Base-by-base conservation (phyloP, 2,329 filamentous ascomycete species). In the Cephalotrichum gorgonifer region DNA sequence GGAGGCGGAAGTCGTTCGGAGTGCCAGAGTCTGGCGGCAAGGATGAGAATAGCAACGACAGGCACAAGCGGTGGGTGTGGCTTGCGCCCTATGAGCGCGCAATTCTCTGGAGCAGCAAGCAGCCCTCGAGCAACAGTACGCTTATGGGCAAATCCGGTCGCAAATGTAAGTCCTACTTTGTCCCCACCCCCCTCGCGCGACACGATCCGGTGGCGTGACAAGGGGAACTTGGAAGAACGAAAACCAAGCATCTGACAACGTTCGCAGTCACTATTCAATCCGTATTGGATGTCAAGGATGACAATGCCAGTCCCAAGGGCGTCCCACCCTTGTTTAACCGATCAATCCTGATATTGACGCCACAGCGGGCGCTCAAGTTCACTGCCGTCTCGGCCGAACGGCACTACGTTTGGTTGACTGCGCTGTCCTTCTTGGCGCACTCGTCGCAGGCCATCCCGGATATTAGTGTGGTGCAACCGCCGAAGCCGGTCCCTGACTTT, bases 31-130 rank as follows among this genome's bases (percentile, higher is more conserved):
- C 71, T 23, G 79, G 74, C 52, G 75, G 76, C 31, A 80, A 80
- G 54, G 82, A 89, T 59, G 80, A 86, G 54, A 84, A 74, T 54
- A 82, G 86, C 65, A 82, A 80, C 54, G 83, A 85, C 55, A 85
- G 93, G 27, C 93, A 98, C 64, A 96, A 90, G 70, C 79, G 93
- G 64, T 98, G 93, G 93, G 93, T 98, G 2, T 98, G 93, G 93
- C 78, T 98, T 54, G 93, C 91, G 17, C 93, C 93, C 3, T 97
- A 98, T 61, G 93, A 98, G 67, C 78, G 90, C 54, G 85, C 91
- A 12, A 91, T 98, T 52, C 87, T 98, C 65, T 98, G 93, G 93
- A 96, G 91, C 66, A 95, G 86, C 74, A 96, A 95, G 73, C 93
- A 98, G 67, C 93, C 93, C 15, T 88, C 83, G 9, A 88, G 83